Evolutionary conservation across 2,329 filamentous ascomycete species (phyloP).

Genomic region (Calonectria pteridis): DNA sequence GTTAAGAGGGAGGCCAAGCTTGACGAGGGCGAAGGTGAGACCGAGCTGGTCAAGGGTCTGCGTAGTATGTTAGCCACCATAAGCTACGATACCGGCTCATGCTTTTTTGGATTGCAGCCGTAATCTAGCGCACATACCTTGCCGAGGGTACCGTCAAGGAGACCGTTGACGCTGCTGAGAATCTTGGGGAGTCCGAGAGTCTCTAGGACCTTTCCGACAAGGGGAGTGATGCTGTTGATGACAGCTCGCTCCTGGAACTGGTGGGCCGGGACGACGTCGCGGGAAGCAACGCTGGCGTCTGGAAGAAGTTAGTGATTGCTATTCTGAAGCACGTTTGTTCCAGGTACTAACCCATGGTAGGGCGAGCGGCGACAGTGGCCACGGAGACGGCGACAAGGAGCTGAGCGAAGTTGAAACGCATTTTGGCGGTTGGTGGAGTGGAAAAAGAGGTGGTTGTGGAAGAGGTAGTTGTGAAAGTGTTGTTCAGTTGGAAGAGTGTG

Average conservation of each 20-base stretch:
- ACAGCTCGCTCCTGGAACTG: background rate
- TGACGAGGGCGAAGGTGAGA: background rate
- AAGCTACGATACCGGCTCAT: too few species aligned
- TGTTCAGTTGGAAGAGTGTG: background rate
- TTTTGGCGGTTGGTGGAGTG: background rate
- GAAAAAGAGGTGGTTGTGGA: too few species aligned
- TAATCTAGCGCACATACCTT: background rate
- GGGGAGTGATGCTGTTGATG: background rate
- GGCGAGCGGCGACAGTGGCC: background rate
- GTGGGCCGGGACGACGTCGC: background rate
- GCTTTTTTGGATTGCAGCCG: background rate
- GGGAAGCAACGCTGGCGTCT: background rate
- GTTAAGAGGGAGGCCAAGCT: background rate
- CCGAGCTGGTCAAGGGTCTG: background rate
- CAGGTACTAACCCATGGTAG: background rate
- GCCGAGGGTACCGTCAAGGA: background rate
- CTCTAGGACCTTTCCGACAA: background rate
- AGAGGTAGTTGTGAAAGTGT: background rate
- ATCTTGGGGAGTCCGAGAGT: background rate
- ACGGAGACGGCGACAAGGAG: background rate
- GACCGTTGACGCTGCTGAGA: background rate
- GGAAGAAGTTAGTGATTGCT: background rate
- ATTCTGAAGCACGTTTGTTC: too few species aligned
- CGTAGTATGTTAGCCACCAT: background rate
- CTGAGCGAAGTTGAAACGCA: slow-evolving; percentile 11